Percentiles rank a stretch among this genome's conserved stretches.
phyloP scores from a whole-genome alignment of 768 basidiomycete genomes.

The Clathrus columnatus region DNA sequence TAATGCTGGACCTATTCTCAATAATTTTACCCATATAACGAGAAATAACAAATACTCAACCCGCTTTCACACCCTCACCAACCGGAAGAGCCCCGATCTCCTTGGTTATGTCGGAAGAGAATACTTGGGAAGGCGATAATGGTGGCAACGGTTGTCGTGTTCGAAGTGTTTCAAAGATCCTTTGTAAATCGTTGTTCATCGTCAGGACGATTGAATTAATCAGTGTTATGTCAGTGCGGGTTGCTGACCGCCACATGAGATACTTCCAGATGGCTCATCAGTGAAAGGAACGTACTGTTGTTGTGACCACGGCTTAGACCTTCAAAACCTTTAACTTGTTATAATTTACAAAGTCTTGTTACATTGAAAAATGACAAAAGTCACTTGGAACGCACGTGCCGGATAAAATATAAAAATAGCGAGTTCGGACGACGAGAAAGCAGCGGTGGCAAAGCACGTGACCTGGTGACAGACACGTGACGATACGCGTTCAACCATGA shows the following conservation, averaged over 20 bases:
- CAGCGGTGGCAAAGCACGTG: too few relatives aligned
- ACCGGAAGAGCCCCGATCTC: background rate
- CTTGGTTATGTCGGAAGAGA: background rate
- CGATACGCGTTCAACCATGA: slow-evolving; percentile 1
- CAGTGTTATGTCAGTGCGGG: background rate
- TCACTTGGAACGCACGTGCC: too few relatives aligned
- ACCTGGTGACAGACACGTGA: slow-evolving; percentile 5
- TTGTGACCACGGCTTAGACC: too few relatives aligned
- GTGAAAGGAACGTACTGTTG: too few relatives aligned
- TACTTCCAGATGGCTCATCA: too few relatives aligned
- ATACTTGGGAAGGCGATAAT: background rate
- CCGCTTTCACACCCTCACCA: background rate
- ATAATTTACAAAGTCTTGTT: too few relatives aligned
- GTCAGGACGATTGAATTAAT: background rate
- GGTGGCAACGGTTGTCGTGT: background rate
- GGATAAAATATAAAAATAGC: too few relatives aligned
- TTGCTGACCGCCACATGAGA: background rate
- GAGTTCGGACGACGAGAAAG: too few relatives aligned
- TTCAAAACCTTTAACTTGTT: too few relatives aligned
- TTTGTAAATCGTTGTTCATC: background rate
- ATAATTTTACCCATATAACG: background rate
- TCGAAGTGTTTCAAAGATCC: background rate
- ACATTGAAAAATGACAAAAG: too few relatives aligned
- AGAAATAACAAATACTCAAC: background rate
- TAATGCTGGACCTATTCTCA: too few relatives aligned